Conservation (phyloP, 1,284 basidiomycete species). For the Ustilago sp. region DNA sequence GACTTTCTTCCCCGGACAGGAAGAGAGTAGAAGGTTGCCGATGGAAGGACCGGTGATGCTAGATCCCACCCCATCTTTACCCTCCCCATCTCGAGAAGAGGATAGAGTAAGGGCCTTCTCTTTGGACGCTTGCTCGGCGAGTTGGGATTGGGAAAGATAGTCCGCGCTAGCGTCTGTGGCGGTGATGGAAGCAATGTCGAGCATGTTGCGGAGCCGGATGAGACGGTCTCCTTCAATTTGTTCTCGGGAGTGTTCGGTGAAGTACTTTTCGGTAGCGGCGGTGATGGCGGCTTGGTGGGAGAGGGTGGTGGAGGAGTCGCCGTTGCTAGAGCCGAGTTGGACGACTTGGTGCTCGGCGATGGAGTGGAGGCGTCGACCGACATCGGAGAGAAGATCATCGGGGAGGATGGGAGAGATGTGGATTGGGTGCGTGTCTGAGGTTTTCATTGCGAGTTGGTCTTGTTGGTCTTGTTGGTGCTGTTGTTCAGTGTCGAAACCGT, state of each 20-base stretch:
- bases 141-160: conserved; percentile 35
- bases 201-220: conserved; percentile 49
- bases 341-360: conserved; percentile 32
- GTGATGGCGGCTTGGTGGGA: conserved; percentile 1
- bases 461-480: conserved; percentile 26
- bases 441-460: conserved; percentile 58
- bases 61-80: conserved; percentile 7
- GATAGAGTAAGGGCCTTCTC: conserved; percentile 20
- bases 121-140: conserved; percentile 27
- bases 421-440: conserved; percentile 66
- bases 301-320: not conserved
- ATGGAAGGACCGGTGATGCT: conserved; percentile 69
- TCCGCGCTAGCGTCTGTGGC: conserved; percentile 28
- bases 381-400: conserved; percentile 35
- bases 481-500: not conserved
- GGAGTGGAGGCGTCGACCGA: conserved; percentile 43
- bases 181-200: conserved; percentile 49
- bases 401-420: conserved; percentile 62
- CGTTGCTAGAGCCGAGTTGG: conserved; percentile 6
- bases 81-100: conserved; percentile 20
- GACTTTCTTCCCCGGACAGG: conserved; percentile 97
- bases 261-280: conserved; percentile 14
- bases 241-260: conserved; percentile 31
- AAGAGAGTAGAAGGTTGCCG: conserved; percentile 90
- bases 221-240: conserved; percentile 56